These are phyloP conservation scores for Fistulifera pelliculosa DNA, from an alignment of 108 stramenopile species.

Conservation along the genomic window DNA sequence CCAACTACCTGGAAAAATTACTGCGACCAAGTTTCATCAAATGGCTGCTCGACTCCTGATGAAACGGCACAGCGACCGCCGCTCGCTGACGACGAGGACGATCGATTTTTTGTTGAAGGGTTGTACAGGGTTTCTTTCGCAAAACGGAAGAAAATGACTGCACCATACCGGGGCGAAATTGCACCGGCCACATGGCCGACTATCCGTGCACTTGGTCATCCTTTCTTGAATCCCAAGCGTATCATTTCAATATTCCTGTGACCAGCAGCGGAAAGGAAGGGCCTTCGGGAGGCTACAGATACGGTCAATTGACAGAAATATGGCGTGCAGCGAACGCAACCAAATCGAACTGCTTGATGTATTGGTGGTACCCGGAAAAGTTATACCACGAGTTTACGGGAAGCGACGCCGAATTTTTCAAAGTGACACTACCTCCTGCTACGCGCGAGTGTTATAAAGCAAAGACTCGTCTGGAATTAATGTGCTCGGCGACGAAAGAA, in stretches of 20 bases:
- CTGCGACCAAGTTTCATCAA: conserved; percentile 8
- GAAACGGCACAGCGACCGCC: conserved; percentile 9
- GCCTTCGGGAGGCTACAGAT: conserved; percentile 9
- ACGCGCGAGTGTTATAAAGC: conserved; percentile 15
- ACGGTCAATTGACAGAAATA: conserved; percentile 7
- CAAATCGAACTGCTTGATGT: conserved; percentile 10
- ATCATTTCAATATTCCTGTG: conserved; percentile 10
- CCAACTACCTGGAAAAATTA: conserved; percentile 19
- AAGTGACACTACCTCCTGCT: conserved; percentile 12
- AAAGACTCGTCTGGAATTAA: neutral
- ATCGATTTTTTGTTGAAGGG: conserved; percentile 8
- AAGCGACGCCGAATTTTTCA: conserved; percentile 21
- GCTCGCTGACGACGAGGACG: conserved; percentile 3
- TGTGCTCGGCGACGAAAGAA: conserved; percentile 8
- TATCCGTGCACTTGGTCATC: conserved; percentile 15
- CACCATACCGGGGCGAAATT: conserved; percentile 3
- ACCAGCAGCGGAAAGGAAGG: conserved; percentile 1
- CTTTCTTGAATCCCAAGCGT: neutral
- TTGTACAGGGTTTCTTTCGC: conserved; percentile 33
- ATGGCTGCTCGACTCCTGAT: conserved; percentile 3
- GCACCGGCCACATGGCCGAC: conserved; percentile 24
- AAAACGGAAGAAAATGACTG: conserved; percentile 28
- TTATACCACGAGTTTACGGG: conserved; percentile 12
- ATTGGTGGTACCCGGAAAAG: conserved; percentile 20
- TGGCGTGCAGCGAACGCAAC: conserved; percentile 13